Evolutionary conservation across 2,329 filamentous ascomycete species (phyloP), one percentile per base, ranked within the genome.

Genomic region (Clarireedia paspali): DNA sequence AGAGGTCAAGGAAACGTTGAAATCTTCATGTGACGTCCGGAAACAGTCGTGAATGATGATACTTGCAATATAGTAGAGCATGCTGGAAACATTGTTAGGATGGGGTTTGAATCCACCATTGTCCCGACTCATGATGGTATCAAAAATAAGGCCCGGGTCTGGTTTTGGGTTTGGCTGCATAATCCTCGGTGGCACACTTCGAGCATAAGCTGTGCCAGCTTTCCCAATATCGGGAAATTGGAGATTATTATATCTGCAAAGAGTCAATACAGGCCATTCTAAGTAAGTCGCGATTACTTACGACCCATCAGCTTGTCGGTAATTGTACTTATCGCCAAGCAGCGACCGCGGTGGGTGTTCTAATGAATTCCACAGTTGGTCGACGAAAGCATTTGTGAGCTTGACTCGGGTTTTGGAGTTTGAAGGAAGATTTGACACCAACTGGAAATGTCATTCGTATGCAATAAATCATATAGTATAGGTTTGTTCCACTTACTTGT

Each of bases 331-430:
- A 15, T 85, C 73, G 2, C 81, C 81, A 52, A 84, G 70, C 58
- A 83, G 87, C 49, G 84, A 76, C 61, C 86, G 72, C 1, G 87
- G 84, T 0, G 87, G 87, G 59, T 91, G 87, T 23, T 87, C 84
- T 10, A 91, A 73, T 0, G 80, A 82, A 61, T 82, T 74, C 87
- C 87, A 91, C 0, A 91, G 75, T 69, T 85, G 76, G 50, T 81
- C 77, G 48, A 91, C 75, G 63, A 91, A 85, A 49, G 72, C 69
- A 63, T 87, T 83, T 9, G 87, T 89, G 53, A 90, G 73, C 51
- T 83, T 72, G 44, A 78, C 74, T 80, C 55, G 34, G 40, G 34
- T 53, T 24, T 53, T 53, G 1, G 86, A 89, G 54, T 78, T 74
- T 50, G 77, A 71, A 0, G 84, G 85, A 36, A 90, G 74, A 34